Conservation (phyloP, 2,329 filamentous ascomycete species). For the Ascochyta koolunga region DNA sequence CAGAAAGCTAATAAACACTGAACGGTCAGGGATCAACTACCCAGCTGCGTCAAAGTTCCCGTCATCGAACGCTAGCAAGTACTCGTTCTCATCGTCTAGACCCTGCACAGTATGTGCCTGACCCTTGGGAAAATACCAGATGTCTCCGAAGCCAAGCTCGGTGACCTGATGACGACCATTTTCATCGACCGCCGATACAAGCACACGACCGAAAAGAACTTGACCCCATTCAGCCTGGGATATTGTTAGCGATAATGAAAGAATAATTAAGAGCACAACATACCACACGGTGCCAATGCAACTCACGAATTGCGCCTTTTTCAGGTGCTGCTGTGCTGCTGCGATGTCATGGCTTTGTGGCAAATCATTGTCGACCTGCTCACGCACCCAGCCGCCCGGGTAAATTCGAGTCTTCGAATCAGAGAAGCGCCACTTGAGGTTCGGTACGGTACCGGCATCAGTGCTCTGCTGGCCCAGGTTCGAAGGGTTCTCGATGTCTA, state of each 20-base stretch:
- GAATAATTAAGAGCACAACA: background rate
- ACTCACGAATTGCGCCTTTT: conserved; percentile 69
- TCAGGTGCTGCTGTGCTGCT: conserved; percentile 71
- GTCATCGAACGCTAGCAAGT: conserved; percentile 69
- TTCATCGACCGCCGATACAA: conserved; percentile 67
- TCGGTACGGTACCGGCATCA: conserved; percentile 68
- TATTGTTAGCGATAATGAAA: background rate
- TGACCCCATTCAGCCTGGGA: conserved; percentile 68
- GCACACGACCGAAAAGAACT: conserved; percentile 63
- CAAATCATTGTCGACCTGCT: conserved; percentile 71
- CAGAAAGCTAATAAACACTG: background rate
- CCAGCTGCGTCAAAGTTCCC: conserved; percentile 69
- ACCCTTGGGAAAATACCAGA: conserved; percentile 74
- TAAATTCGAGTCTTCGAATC: conserved; percentile 68
- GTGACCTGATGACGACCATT: conserved; percentile 62
- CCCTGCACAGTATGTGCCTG: conserved; percentile 68
- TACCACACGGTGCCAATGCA: conserved; percentile 69
- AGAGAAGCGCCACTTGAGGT: conserved; percentile 72
- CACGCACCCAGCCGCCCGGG: conserved; percentile 69
- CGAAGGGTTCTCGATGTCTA: conserved; percentile 69
- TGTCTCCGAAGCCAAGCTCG: conserved; percentile 65
- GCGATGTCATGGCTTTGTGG: conserved; percentile 70
- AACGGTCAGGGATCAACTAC: conserved; percentile 42
- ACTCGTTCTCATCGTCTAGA: conserved; percentile 70
- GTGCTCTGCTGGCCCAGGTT: conserved; percentile 67